Percentiles rank a stretch among this genome's conserved stretches.
Conservation (phyloP, 2,329 filamentous ascomycete species). For the Trichoderma asperellum region DNA sequence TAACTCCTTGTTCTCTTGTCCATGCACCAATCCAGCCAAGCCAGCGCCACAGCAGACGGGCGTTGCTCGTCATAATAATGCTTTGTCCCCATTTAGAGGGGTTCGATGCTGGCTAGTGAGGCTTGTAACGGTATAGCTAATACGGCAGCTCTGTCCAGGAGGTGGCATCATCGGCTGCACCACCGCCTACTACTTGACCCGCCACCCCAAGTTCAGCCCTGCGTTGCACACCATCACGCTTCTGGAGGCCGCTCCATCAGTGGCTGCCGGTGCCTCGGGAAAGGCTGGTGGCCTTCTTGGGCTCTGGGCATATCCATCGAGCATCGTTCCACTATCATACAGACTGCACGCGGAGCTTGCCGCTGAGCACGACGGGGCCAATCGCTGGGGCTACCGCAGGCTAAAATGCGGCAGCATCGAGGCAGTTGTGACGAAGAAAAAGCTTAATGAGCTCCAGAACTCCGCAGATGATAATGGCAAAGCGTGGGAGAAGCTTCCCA, state of each 20-base stretch:
- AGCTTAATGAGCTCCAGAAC: constrained; percentile 39
- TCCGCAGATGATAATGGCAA: constrained; percentile 44
- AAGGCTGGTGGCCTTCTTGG: constrained; percentile 92
- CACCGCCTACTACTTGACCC: constrained; percentile 87
- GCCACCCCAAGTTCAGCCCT: constrained; percentile 79
- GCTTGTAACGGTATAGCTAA: constrained; percentile 20
- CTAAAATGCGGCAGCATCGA: constrained; percentile 70
- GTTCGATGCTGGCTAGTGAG: not conserved
- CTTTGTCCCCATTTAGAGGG: not conserved
- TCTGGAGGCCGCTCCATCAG: constrained; percentile 77
- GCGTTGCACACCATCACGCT: constrained; percentile 78
- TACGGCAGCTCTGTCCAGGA: constrained; percentile 52
- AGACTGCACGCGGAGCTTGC: constrained; percentile 81
- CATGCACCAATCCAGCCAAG: not conserved
- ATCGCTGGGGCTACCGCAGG: constrained; percentile 84
- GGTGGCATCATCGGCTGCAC: constrained; percentile 93
- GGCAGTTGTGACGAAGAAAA: constrained; percentile 44
- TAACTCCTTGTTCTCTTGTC: constrained; percentile 23
- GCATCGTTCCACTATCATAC: constrained; percentile 85
- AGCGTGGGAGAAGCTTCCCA: constrained; percentile 64
- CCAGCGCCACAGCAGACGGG: not conserved
- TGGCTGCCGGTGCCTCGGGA: constrained; percentile 90
- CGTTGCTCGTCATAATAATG: not conserved
- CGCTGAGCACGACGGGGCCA: constrained; percentile 76
- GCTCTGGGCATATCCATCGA: constrained; percentile 86